These are phyloP conservation scores for Malus hybrid DNA, from an alignment of 331 rosid species.

Conservation along the genomic window DNA sequence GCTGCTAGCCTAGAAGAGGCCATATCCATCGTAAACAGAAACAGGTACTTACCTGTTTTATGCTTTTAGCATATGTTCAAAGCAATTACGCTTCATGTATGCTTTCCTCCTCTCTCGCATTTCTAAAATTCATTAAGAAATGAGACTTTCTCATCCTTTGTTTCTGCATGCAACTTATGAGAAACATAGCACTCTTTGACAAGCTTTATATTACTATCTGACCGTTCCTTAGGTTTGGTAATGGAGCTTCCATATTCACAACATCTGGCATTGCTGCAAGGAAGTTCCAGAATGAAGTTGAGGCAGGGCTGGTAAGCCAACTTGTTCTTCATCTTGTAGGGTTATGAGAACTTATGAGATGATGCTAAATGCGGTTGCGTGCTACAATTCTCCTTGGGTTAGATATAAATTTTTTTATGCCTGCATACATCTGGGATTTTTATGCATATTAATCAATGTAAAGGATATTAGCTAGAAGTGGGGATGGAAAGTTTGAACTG, in stretches of 20 bases:
- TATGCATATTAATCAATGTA: background rate
- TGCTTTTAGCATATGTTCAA: background rate
- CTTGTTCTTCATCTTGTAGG: background rate
- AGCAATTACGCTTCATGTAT: background rate
- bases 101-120: background rate
- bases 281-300: conserved; percentile 68
- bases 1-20: conserved; percentile 59
- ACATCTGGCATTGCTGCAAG: conserved; percentile 53
- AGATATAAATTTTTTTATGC: background rate
- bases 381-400: background rate
- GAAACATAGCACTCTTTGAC: background rate
- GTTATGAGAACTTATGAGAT: background rate
- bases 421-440: background rate
- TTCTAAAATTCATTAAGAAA: background rate
- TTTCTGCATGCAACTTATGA: background rate
- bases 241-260: conserved; percentile 71
- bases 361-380: background rate
- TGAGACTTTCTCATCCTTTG: background rate
- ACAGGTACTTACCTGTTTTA: conserved; percentile 26
- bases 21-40: conserved; percentile 45
- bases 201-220: background rate
- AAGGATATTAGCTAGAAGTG: background rate
- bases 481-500: background rate
- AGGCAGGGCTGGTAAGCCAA: conserved; percentile 52
- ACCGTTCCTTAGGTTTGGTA: conserved; percentile 32